Percentiles rank a stretch among this genome's conserved stretches.
These are phyloP conservation scores for Chlorella sorokiniana DNA, from an alignment of 139 green algal species.

Conservation along the genomic window DNA sequence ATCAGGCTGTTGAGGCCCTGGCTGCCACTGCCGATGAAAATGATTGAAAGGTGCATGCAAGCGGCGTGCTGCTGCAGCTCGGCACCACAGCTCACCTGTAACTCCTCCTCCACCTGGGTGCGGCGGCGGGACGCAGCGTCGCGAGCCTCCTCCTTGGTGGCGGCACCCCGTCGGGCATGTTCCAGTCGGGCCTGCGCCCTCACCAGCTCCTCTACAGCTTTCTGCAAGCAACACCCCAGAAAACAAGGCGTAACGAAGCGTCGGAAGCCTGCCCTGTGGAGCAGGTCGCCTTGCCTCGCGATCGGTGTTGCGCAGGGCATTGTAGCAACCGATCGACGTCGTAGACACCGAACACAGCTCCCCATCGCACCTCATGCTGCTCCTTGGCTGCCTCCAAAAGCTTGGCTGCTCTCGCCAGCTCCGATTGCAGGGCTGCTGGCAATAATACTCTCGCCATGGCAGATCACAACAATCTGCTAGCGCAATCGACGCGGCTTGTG, in stretches of 20 bases:
- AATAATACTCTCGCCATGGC: neutral
- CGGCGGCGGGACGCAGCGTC: neutral
- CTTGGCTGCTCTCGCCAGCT: neutral
- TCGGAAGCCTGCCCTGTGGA: too few species aligned
- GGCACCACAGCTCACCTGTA: conserved; percentile 13
- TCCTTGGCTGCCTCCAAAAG: neutral
- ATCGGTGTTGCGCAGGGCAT: too few species aligned
- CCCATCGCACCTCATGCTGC: neutral
- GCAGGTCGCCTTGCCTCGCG: too few species aligned
- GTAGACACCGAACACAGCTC: too few species aligned
- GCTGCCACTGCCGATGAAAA: too few species aligned
- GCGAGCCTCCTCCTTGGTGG: conserved; percentile 8
- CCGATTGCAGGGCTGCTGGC: neutral
- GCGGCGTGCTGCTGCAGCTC: neutral
- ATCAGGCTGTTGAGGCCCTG: too few species aligned
- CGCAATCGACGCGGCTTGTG: too few species aligned
- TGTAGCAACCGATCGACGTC: too few species aligned
- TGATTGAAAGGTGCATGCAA: too few species aligned
- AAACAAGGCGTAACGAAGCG: too few species aligned
- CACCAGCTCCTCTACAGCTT: conserved; percentile 17
- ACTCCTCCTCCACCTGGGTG: neutral
- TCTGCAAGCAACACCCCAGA: neutral
- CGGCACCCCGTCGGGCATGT: neutral
- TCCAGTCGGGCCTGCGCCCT: conserved; percentile 14
- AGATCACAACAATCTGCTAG: too few species aligned